phyloP scores from a whole-genome alignment of 306 rosid genomes.

The Cucurbita ficifolia region DNA sequence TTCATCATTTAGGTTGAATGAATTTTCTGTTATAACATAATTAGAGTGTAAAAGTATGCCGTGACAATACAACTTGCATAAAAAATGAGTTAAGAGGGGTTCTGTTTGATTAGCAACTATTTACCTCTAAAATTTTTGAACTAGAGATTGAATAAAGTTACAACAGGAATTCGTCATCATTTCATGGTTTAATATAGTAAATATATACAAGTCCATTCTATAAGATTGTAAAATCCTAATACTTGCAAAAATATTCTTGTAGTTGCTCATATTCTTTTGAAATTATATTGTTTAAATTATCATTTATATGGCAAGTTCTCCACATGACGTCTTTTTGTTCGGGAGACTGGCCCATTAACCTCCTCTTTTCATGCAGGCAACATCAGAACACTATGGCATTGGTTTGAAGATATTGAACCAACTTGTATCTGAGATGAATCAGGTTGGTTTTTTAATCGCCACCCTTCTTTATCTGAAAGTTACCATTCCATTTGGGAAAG shows the following conservation, averaged over 20 bases:
- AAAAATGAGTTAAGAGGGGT: neutral
- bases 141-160: neutral
- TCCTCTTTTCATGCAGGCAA: slow-evolving; percentile 39
- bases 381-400: slow-evolving; percentile 85
- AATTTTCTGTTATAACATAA: neutral
- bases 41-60: neutral
- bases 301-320: neutral
- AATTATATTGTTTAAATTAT: neutral
- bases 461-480: neutral
- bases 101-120: neutral
- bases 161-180: neutral
- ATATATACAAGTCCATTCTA: neutral
- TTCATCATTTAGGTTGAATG: neutral
- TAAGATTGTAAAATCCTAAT: neutral
- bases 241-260: neutral
- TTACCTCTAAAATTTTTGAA: neutral
- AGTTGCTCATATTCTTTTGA: neutral
- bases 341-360: neutral
- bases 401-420: slow-evolving; percentile 94
- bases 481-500: neutral
- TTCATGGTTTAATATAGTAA: neutral
- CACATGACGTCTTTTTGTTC: neutral
- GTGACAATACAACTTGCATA: neutral
- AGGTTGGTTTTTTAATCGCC: slow-evolving; percentile 34
- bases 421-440: slow-evolving; percentile 96